These are phyloP conservation scores for Blepharisma japonicum DNA, from an alignment of 73 alveolate genomes.

Conservation along the genomic window DNA sequence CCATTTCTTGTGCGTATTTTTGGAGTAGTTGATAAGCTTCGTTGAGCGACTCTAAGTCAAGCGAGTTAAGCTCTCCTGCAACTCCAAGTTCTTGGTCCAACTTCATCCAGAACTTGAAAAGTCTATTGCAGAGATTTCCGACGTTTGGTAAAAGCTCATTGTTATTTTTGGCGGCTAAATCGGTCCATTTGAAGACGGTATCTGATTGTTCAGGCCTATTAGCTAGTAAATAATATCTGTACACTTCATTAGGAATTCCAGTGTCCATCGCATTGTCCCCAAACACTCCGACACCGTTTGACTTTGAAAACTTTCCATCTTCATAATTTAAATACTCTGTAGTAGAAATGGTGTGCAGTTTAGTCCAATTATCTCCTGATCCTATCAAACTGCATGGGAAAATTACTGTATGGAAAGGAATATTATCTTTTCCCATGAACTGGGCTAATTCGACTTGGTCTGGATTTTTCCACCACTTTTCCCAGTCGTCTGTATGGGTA, in stretches of 20 bases:
- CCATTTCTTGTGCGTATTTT: slow-evolving; percentile 77
- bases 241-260: slow-evolving; percentile 94
- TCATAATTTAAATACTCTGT: slow-evolving; percentile 97
- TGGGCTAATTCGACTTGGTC: slow-evolving; percentile 89
- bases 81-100: slow-evolving; percentile 25
- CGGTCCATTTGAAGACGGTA: slow-evolving; percentile 95
- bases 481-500: slow-evolving; percentile 83
- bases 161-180: slow-evolving; percentile 92
- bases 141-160: slow-evolving; percentile 92
- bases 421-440: slow-evolving; percentile 98
- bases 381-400: slow-evolving; percentile 96
- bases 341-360: slow-evolving; percentile 82
- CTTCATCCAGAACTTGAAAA: slow-evolving; percentile 67
- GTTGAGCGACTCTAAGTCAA: slow-evolving; percentile 46
- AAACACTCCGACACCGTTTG: slow-evolving; percentile 94
- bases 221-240: slow-evolving; percentile 91
- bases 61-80: slow-evolving; percentile 53
- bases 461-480: slow-evolving; percentile 98
- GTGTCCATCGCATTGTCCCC: slow-evolving; percentile 93
- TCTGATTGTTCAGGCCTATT: slow-evolving; percentile 96
- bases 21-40: slow-evolving; percentile 48
- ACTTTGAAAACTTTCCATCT: slow-evolving; percentile 91
- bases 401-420: slow-evolving; percentile 95
- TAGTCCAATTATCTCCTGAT: slow-evolving; percentile 80
- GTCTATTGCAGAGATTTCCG: slow-evolving; percentile 92